phyloP scores from a whole-genome alignment of 306 rosid genomes.

The Senna tora region DNA sequence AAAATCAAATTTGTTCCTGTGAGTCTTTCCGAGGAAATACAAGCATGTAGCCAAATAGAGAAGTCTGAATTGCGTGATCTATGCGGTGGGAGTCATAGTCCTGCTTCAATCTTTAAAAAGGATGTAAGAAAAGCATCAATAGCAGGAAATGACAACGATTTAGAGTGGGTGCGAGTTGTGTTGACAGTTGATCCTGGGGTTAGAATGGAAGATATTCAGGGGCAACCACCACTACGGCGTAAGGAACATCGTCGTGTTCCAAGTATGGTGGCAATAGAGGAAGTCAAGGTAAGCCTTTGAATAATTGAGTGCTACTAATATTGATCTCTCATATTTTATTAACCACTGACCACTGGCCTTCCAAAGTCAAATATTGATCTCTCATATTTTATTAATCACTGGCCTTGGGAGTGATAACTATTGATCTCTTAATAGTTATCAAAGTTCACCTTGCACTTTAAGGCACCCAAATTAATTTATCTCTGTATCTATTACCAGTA shows the following conservation, averaged over 20 bases:
- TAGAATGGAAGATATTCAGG: constrained; percentile 87
- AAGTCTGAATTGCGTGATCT: constrained; percentile 47
- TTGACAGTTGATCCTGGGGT: constrained; percentile 77
- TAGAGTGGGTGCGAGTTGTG: constrained; percentile 80
- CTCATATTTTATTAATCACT: no score
- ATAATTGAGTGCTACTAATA: constrained; percentile 25
- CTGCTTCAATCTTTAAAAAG: constrained; percentile 40
- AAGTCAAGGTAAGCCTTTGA: constrained; percentile 76
- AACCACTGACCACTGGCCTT: no score
- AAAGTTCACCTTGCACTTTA: not conserved
- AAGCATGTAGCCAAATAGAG: constrained; percentile 42
- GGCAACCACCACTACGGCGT: constrained; percentile 65
- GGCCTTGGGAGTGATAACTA: no score
- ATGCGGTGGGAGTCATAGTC: constrained; percentile 14
- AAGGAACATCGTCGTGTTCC: constrained; percentile 98
- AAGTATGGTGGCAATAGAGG: constrained; percentile 90
- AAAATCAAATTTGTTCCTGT: constrained; percentile 66
- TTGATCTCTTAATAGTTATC: not conserved
- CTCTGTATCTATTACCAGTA: not conserved
- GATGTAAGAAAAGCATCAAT: constrained; percentile 42
- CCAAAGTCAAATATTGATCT: no score
- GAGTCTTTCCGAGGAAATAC: constrained; percentile 63
- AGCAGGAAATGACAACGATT: constrained; percentile 47
- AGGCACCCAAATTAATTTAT: not conserved
- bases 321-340: no score